phyloP scores from a whole-genome alignment of 345 rosid species.

The Chamaenerion angustifolium region DNA sequence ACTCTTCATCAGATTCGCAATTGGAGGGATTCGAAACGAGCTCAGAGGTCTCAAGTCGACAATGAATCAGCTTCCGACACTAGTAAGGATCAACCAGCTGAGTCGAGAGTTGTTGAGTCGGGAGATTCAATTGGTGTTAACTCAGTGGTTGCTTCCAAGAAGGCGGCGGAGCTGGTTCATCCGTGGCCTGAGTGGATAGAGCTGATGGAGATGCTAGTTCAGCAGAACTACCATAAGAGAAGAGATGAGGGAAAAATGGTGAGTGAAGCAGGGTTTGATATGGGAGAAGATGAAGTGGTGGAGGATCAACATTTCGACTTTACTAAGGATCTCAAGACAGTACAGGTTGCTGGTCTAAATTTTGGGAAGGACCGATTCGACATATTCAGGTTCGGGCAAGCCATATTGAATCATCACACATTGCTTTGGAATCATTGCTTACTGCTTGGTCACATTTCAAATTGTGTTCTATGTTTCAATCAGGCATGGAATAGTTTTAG shows the following conservation, averaged over 20 bases:
- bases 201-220: constrained; percentile 70
- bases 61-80: too few relatives aligned
- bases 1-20: constrained; percentile 40
- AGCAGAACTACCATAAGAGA: constrained; percentile 77
- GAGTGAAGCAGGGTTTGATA: constrained; percentile 41
- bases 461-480: too few relatives aligned
- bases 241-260: constrained; percentile 53
- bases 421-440: too few relatives aligned
- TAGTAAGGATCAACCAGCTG: too few relatives aligned
- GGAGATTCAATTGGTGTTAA: not conserved
- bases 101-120: too few relatives aligned
- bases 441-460: not conserved
- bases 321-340: constrained; percentile 49
- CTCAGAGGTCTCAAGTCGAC: constrained; percentile 8
- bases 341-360: constrained; percentile 72
- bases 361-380: constrained; percentile 97
- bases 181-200: constrained; percentile 99
- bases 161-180: constrained; percentile 43
- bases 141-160: not conserved
- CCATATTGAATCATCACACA: too few relatives aligned
- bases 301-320: constrained; percentile 37
- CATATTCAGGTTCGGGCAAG: constrained; percentile 57
- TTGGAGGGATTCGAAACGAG: constrained; percentile 66
- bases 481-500: too few relatives aligned
- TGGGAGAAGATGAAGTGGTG: constrained; percentile 9